Percentiles rank a stretch among this genome's conserved stretches.
These are phyloP conservation scores for Skeletonema marinoi DNA, from an alignment of 108 stramenopile genomes.

Conservation along the genomic window DNA sequence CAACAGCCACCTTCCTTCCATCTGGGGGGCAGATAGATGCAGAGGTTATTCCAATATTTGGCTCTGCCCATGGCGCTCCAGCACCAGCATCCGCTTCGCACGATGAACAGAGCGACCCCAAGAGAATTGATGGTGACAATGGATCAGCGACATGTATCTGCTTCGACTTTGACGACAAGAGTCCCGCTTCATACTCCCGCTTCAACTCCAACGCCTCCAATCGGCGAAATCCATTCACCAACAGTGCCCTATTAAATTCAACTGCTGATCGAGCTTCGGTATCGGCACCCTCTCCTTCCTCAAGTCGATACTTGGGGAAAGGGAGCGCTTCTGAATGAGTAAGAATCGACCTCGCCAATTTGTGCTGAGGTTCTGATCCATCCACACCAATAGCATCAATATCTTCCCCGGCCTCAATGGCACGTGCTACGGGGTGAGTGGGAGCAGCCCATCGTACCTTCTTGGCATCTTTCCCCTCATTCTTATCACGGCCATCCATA, in stretches of 20 bases:
- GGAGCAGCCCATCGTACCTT: slow-evolving; percentile 80
- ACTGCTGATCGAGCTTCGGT: slow-evolving; percentile 49
- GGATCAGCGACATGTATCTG: slow-evolving; percentile 55
- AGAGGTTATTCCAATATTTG: slow-evolving; percentile 80
- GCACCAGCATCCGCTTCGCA: slow-evolving; percentile 46
- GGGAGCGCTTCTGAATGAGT: slow-evolving; percentile 55
- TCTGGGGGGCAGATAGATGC: slow-evolving; percentile 82
- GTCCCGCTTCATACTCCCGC: slow-evolving; percentile 68
- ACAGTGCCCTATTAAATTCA: slow-evolving; percentile 82
- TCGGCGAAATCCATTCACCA: slow-evolving; percentile 86
- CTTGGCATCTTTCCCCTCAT: slow-evolving; percentile 21
- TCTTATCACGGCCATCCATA: slow-evolving; percentile 2
- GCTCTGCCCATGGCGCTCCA: slow-evolving; percentile 66
- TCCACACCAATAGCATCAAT: slow-evolving; percentile 14
- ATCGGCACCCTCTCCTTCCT: slow-evolving; percentile 58
- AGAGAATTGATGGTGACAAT: slow-evolving; percentile 66
- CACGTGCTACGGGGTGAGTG: slow-evolving; percentile 39
- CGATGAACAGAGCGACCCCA: slow-evolving; percentile 63
- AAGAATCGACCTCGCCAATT: slow-evolving; percentile 34
- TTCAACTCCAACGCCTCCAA: slow-evolving; percentile 88
- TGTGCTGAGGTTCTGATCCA: slow-evolving; percentile 21
- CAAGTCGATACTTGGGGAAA: slow-evolving; percentile 76
- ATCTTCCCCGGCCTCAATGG: slow-evolving; percentile 50
- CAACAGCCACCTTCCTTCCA: slow-evolving; percentile 77
- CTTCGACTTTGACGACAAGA: slow-evolving; percentile 17